A percentile compares a stretch with the other conserved stretches of the same genome.
These are phyloP conservation scores for Diaporthe batatas DNA, from an alignment of 2,329 filamentous ascomycete genomes.

Conservation along the genomic window DNA sequence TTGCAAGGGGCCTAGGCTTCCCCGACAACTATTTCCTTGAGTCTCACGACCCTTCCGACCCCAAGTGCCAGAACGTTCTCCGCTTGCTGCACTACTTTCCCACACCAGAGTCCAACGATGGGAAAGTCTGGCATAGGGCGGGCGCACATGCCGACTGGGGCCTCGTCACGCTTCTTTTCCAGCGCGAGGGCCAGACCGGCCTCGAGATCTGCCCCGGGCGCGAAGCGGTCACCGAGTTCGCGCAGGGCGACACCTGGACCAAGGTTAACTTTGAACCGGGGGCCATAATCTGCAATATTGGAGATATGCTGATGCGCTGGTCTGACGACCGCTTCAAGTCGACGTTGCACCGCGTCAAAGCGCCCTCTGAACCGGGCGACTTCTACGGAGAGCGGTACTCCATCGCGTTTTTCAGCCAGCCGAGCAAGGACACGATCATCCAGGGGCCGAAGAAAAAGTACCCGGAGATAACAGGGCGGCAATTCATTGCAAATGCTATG, in stretches of 20 bases:
- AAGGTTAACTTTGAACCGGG: slow-evolving; percentile 62
- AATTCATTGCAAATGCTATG: slow-evolving; percentile 69
- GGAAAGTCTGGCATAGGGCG: slow-evolving; percentile 62
- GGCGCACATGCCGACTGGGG: slow-evolving; percentile 72
- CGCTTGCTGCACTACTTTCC: slow-evolving; percentile 54
- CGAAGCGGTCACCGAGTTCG: slow-evolving; percentile 67
- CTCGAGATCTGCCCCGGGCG: slow-evolving; percentile 71
- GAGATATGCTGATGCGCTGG: slow-evolving; percentile 71
- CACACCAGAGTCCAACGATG: slow-evolving; percentile 42
- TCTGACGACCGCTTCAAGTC: slow-evolving; percentile 72
- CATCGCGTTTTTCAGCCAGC: slow-evolving; percentile 73
- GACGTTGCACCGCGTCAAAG: slow-evolving; percentile 66
- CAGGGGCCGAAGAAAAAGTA: slow-evolving; percentile 70
- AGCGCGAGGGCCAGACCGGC: slow-evolving; percentile 65
- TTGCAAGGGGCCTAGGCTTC: slow-evolving; percentile 67
- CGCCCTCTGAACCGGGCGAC: slow-evolving; percentile 50
- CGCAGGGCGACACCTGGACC: slow-evolving; percentile 68
- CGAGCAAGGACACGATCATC: slow-evolving; percentile 64
- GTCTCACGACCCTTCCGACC: slow-evolving; percentile 61
- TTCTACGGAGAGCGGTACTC: slow-evolving; percentile 68
- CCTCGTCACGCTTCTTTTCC: slow-evolving; percentile 70
- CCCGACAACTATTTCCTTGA: slow-evolving; percentile 66
- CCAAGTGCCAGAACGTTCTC: slow-evolving; percentile 66
- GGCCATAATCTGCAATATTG: slow-evolving; percentile 69
- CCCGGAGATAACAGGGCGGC: slow-evolving; percentile 64